These are phyloP conservation scores for Anisodus tanguticus DNA, from an alignment of 257 asterid genomes.

Conservation along the genomic window DNA sequence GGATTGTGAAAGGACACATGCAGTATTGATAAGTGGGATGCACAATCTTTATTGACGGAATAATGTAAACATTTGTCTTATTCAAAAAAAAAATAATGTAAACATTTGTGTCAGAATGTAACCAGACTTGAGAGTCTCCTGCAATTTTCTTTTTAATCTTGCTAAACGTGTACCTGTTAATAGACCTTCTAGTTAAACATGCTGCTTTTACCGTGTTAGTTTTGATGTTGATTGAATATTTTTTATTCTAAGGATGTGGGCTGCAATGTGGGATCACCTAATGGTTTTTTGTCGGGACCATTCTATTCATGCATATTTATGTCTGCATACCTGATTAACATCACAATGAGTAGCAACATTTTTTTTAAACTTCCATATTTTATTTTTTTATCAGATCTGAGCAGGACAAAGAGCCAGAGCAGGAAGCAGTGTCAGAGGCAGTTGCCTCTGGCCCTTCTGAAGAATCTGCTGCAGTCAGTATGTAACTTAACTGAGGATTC, in stretches of 20 bases:
- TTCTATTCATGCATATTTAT: neutral
- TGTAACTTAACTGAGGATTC: conserved; percentile 28
- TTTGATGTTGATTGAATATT: conserved; percentile 17
- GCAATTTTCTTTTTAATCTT: neutral
- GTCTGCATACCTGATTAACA: neutral
- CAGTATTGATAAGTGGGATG: conserved; percentile 2
- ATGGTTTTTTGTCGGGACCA: neutral
- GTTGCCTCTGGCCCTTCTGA: conserved; percentile 73
- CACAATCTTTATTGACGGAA: neutral
- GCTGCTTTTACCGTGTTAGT: neutral
- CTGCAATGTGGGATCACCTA: neutral
- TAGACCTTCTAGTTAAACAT: neutral
- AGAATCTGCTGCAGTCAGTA: conserved; percentile 75
- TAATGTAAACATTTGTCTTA: neutral
- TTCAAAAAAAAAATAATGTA: neutral
- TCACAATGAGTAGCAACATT: neutral
- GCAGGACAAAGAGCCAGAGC: conserved; percentile 98
- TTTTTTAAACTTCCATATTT: conserved; percentile 25
- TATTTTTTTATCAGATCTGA: conserved; percentile 68
- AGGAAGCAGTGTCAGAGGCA: conserved; percentile 64
- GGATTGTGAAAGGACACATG: neutral
- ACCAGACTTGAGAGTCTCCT: conserved; percentile 1
- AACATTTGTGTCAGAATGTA: neutral
- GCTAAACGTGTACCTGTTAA: conserved; percentile 5
- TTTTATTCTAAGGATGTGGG: neutral